A percentile compares a stretch with the other conserved stretches of the same genome.
Evolutionary conservation across 2,329 filamentous ascomycete genomes (phyloP).

Genomic region (Fusarium sp.): DNA sequence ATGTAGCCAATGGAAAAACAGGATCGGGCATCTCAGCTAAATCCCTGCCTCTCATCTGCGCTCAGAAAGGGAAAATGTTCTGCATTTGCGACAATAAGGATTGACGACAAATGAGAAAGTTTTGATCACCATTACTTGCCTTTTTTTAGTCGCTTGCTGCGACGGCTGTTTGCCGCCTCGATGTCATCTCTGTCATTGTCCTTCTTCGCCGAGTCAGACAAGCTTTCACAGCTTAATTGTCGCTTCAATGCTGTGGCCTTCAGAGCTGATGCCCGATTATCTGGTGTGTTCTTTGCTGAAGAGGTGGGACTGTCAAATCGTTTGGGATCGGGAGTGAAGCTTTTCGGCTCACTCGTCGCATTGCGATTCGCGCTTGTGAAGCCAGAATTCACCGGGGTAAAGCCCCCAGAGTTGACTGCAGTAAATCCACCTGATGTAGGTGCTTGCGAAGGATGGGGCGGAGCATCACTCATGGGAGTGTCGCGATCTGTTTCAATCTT

Average conservation of each 20-base stretch:
- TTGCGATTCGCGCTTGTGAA: slow-evolving; percentile 76
- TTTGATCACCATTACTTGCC: slow-evolving; percentile 34
- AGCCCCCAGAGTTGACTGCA: slow-evolving; percentile 66
- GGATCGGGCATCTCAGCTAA: slow-evolving; percentile 39
- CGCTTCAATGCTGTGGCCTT: slow-evolving; percentile 78
- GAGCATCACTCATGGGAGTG: slow-evolving; percentile 62
- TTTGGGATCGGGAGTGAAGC: slow-evolving; percentile 71
- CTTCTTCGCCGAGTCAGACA: slow-evolving; percentile 60
- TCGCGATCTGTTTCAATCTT: slow-evolving; percentile 63
- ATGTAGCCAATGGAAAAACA: slow-evolving; percentile 38
- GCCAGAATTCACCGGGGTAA: slow-evolving; percentile 77
- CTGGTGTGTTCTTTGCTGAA: slow-evolving; percentile 74
- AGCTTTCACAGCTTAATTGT: slow-evolving; percentile 73
- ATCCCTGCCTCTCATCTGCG: slow-evolving; percentile 44
- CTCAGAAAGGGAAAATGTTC: slow-evolving; percentile 38
- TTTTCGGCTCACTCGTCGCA: slow-evolving; percentile 62
- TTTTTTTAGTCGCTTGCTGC: slow-evolving; percentile 94
- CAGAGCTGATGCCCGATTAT: slow-evolving; percentile 68
- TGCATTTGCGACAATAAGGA: slow-evolving; percentile 31
- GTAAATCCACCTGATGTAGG: slow-evolving; percentile 58
- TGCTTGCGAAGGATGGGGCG: slow-evolving; percentile 51
- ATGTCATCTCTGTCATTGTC: slow-evolving; percentile 68
- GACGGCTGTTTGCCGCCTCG: slow-evolving; percentile 74
- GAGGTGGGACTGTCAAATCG: slow-evolving; percentile 72
- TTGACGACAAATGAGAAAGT: slow-evolving; percentile 14